A percentile compares a stretch with the other conserved stretches of the same genome.
Evolutionary conservation across 2,329 filamentous ascomycete genomes (phyloP).

Genomic region (Talaromyces sp.): DNA sequence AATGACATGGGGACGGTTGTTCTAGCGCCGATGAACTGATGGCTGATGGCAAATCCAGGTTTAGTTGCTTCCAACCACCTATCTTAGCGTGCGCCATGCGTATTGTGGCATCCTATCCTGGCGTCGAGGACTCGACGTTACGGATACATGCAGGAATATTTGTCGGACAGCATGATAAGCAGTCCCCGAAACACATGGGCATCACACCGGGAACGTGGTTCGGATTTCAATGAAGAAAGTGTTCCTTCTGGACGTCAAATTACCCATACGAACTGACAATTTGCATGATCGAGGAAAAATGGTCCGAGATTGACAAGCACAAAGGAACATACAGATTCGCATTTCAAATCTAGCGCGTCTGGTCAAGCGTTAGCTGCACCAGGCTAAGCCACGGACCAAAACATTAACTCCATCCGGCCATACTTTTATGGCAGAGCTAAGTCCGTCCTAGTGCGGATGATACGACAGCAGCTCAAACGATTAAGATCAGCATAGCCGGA

Average conservation of each 20-base stretch:
- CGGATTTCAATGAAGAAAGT: background rate
- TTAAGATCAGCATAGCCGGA: slow-evolving; percentile 2
- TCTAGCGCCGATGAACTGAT: background rate
- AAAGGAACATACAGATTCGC: background rate
- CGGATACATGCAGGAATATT: background rate
- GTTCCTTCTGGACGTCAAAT: background rate
- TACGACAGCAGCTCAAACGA: background rate
- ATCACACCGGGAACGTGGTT: background rate
- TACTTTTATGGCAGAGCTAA: background rate
- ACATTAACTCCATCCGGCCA: background rate
- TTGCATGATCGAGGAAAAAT: background rate
- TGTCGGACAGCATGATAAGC: background rate
- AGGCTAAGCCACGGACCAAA: background rate
- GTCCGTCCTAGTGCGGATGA: background rate
- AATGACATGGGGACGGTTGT: background rate
- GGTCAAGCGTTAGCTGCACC: background rate
- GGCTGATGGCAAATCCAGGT: background rate
- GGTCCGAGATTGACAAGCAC: background rate
- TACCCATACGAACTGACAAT: background rate
- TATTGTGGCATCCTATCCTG: background rate
- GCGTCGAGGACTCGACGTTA: background rate
- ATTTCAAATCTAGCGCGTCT: background rate
- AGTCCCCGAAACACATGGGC: background rate
- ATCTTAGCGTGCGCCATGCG: background rate
- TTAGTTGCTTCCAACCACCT: background rate